Percentiles rank a stretch among this genome's conserved stretches.
phyloP scores from a whole-genome alignment of 2,329 filamentous ascomycete species.

The Juglanconis sp. region DNA sequence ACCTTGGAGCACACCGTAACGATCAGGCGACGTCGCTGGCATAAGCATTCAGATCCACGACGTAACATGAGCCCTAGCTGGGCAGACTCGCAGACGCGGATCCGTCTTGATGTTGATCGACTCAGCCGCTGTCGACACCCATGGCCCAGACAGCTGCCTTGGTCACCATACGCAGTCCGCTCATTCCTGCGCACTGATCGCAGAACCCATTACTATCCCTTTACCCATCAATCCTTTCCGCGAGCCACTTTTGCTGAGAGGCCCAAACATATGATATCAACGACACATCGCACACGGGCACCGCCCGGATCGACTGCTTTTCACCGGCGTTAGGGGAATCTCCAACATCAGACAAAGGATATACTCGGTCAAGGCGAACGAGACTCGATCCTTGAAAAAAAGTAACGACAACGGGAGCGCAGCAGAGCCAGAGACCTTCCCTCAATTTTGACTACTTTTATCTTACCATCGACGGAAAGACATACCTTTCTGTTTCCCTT shows the following conservation, averaged over 20 bases:
- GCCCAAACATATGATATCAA: background rate
- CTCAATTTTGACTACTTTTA: too few species aligned
- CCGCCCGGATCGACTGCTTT: background rate
- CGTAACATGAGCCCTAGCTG: background rate
- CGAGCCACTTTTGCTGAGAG: background rate
- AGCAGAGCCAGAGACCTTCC: background rate
- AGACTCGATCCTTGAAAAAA: background rate
- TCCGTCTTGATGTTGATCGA: background rate
- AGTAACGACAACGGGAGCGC: background rate
- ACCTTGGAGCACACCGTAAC: background rate
- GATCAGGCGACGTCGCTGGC: background rate
- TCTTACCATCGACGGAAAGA: too few species aligned
- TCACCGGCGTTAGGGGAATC: conserved; percentile 11
- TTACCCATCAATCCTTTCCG: background rate
- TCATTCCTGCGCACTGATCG: background rate
- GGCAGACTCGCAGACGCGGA: too few species aligned
- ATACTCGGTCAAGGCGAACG: background rate
- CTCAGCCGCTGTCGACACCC: background rate
- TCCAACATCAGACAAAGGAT: conserved; percentile 3
- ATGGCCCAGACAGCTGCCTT: background rate
- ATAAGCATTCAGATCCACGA: background rate
- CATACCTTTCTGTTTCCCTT: background rate
- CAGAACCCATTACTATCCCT: too few species aligned
- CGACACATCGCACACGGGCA: background rate
- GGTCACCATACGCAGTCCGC: background rate